A percentile compares a stretch with the other conserved stretches of the same genome.
Evolutionary conservation across 768 basidiomycete species (phyloP).

Genomic region (Stropharia rugosoannulata): DNA sequence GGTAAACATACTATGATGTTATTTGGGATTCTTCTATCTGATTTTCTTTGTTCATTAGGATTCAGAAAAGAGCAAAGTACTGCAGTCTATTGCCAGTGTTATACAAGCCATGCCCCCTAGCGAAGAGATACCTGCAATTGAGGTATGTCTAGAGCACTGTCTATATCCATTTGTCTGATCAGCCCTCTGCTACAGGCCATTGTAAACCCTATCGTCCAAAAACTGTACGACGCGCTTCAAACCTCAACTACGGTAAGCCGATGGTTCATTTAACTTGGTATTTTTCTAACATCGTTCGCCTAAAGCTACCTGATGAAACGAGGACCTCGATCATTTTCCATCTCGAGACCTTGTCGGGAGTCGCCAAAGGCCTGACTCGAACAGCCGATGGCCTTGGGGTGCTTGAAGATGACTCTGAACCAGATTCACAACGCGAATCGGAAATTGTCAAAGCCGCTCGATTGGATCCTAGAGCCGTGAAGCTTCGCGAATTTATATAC

Average conservation of each 20-base stretch:
- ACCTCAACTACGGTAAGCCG: conserved; percentile 49
- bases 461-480: conserved; percentile 59
- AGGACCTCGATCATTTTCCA: conserved; percentile 65
- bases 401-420: conserved; percentile 55
- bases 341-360: conserved; percentile 78
- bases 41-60: conserved; percentile 43
- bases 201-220: conserved; percentile 70
- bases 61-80: conserved; percentile 84
- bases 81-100: conserved; percentile 91
- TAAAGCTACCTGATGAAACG: conserved; percentile 73
- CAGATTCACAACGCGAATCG: conserved; percentile 47
- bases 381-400: conserved; percentile 64
- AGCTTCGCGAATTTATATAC: conserved; percentile 68
- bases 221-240: conserved; percentile 61
- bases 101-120: conserved; percentile 84
- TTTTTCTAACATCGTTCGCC: background rate
- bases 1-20: conserved; percentile 38
- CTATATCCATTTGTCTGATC: background rate
- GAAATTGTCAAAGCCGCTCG: conserved; percentile 60
- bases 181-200: conserved; percentile 50
- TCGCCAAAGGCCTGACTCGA: conserved; percentile 85
- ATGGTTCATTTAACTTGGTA: background rate
- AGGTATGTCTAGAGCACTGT: conserved; percentile 39
- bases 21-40: background rate
- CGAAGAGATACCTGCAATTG: conserved; percentile 76